A percentile compares a stretch with the other conserved stretches of the same genome.
These are phyloP conservation scores for Trichoderma arundinaceum DNA, from an alignment of 2,329 filamentous ascomycete species.

Conservation along the genomic window DNA sequence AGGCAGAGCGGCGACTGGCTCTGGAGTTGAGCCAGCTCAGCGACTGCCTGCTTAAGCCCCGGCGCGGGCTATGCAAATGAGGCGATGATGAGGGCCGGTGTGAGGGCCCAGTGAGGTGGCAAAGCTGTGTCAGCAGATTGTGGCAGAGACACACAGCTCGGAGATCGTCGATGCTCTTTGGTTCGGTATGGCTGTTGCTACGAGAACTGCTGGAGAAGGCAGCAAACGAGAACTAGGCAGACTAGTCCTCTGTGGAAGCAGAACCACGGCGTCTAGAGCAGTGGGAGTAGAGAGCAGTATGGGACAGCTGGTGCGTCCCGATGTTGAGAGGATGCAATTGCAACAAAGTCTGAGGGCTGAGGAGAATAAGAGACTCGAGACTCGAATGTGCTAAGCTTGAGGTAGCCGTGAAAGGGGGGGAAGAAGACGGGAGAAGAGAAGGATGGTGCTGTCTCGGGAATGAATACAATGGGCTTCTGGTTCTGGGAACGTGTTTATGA, in stretches of 20 bases:
- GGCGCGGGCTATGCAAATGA: constrained; percentile 32
- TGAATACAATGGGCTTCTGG: constrained; percentile 35
- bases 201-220: constrained; percentile 4
- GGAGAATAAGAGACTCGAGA: constrained; percentile 5
- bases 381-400: background rate
- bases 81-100: constrained; percentile 29
- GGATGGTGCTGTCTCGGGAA: constrained; percentile 40
- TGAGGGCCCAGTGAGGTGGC: constrained; percentile 28
- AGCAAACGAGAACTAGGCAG: constrained; percentile 15
- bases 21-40: constrained; percentile 52
- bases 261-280: constrained; percentile 6
- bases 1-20: constrained; percentile 51
- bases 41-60: constrained; percentile 38
- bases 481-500: constrained; percentile 41
- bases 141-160: constrained; percentile 13
- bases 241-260: background rate
- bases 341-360: background rate
- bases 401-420: constrained; percentile 25
- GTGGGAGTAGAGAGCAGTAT: constrained; percentile 3
- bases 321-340: constrained; percentile 12
- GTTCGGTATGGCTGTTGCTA: background rate
- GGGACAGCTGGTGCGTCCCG: constrained; percentile 7
- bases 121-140: constrained; percentile 28
- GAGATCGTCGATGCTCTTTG: constrained; percentile 12
- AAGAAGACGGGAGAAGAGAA: constrained; percentile 30